Evolutionary conservation across 1,284 basidiomycete genomes (phyloP).

Genomic region (Ceratobasidium sp.): DNA sequence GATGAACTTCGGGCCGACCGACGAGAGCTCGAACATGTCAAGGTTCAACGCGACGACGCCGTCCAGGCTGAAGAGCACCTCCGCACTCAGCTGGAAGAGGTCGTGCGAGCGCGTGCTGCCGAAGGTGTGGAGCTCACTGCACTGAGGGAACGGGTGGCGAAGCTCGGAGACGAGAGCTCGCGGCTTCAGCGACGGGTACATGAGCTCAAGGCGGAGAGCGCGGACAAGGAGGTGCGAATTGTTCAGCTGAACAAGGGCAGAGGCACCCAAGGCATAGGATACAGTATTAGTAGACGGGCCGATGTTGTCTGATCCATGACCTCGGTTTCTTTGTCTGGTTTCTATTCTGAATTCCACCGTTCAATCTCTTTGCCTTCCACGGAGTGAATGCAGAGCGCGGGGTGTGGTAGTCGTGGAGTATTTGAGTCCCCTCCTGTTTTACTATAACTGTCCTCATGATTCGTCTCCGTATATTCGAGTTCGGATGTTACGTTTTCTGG

Average conservation of each 20-base stretch:
- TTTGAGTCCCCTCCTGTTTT: constrained; percentile 10
- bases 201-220: constrained; percentile 79
- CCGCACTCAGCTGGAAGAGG: constrained; percentile 16
- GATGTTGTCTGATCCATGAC: not conserved
- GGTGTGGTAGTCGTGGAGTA: constrained; percentile 30
- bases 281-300: too few species aligned
- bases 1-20: constrained; percentile 16
- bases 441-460: constrained; percentile 11
- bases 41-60: constrained; percentile 34
- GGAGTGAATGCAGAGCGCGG: constrained; percentile 41
- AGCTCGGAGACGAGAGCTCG: constrained; percentile 70
- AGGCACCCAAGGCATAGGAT: constrained; percentile 29
- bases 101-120: not conserved
- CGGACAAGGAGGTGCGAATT: constrained; percentile 82
- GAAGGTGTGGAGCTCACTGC: constrained; percentile 10
- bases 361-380: constrained; percentile 38
- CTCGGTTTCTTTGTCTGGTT: not conserved
- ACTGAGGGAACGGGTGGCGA: constrained; percentile 54
- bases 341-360: constrained; percentile 22
- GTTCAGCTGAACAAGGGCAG: constrained; percentile 70
- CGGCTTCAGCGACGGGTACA: constrained; percentile 72
- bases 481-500: constrained; percentile 32
- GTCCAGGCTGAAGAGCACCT: constrained; percentile 33
- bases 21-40: constrained; percentile 36
- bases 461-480: constrained; percentile 30